Evolutionary conservation across 805 yeast genomes (phyloP), one percentile per base, ranked within the genome.

Genomic region (Torulaspora gathmanii): DNA sequence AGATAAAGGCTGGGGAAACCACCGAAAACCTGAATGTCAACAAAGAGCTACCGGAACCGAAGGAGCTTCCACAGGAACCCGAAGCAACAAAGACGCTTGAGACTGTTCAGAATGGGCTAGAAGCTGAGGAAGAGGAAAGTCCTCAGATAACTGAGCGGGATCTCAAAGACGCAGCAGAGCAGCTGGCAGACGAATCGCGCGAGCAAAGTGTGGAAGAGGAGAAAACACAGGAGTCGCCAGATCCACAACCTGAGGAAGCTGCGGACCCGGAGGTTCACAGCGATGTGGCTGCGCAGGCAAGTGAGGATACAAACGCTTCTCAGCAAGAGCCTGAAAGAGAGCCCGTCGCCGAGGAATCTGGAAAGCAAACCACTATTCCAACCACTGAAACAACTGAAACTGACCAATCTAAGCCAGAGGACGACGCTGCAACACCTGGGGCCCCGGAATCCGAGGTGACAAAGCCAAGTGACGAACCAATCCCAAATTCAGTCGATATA

Each of bases 251-350:
- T 9, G 37, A 15, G 25, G 47, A 25, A 20, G 34, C 16, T 11
- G 44, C 44, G 25, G 35, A 30, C 13, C 30, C 42, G 15, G 37
- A 39, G 12, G 27, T 15, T 2, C 27, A 47, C 45, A 20, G 29
- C 33, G 16, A 13, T 15, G 7, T 15, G 15, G 34, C 26, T 9
- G 38, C 37, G n/a, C 53, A 36, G 34, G 13, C 15, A 4, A 28
- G 45, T 33, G 39, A n/a, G 37, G 41, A 44, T n/a, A 17, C 35
- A 26, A 29, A 34, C 40, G 27, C 26, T 11, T 23, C 37, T 12
- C 28, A 22, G 40, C 45, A 47, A 49, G 50, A 55, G 48, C 38
- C 50, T 40, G 40, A 47, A 3, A 17, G 40, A 50, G 48, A 59
- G 51, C 36, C 49, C 46, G 42, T 40, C 49, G 25, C 45, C 39